These are phyloP conservation scores for Fonsecaea nubica DNA, from an alignment of 2,329 filamentous ascomycete genomes.

Conservation along the genomic window DNA sequence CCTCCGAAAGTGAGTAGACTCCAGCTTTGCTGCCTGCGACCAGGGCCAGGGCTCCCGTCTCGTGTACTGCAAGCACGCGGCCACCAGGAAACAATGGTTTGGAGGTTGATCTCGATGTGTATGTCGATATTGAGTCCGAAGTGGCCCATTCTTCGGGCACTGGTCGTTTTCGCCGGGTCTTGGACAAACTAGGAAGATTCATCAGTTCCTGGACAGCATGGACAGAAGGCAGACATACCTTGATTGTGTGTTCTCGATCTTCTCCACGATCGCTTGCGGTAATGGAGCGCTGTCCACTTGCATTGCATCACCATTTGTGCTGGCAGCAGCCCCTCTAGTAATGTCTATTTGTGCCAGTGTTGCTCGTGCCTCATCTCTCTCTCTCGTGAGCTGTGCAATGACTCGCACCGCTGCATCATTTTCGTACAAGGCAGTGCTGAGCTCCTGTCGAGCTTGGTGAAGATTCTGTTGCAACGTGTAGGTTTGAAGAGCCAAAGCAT, in stretches of 20 bases:
- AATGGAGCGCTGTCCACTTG: slow-evolving; percentile 83
- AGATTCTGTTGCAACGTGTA: slow-evolving; percentile 91
- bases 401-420: slow-evolving; percentile 96
- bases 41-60: slow-evolving; percentile 69
- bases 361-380: slow-evolving; percentile 90
- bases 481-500: slow-evolving; percentile 87
- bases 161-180: slow-evolving; percentile 86
- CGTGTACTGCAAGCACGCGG: slow-evolving; percentile 64
- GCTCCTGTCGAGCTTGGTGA: slow-evolving; percentile 86
- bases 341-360: slow-evolving; percentile 86
- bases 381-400: slow-evolving; percentile 86
- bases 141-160: slow-evolving; percentile 86
- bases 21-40: slow-evolving; percentile 79
- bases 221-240: slow-evolving; percentile 62
- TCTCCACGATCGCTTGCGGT: slow-evolving; percentile 71
- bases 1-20: slow-evolving; percentile 78
- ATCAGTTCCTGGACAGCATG: slow-evolving; percentile 29
- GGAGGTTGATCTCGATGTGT: slow-evolving; percentile 60
- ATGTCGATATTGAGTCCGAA: slow-evolving; percentile 70
- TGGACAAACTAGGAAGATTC: slow-evolving; percentile 70
- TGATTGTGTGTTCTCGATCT: slow-evolving; percentile 80
- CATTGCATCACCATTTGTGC: slow-evolving; percentile 79
- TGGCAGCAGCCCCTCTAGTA: slow-evolving; percentile 54
- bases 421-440: slow-evolving; percentile 92
- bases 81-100: slow-evolving; percentile 67